Percentiles rank a stretch among this genome's conserved stretches.
Conservation (phyloP, 495 filamentous ascomycete genomes). For the Xylaria bambusicola region DNA sequence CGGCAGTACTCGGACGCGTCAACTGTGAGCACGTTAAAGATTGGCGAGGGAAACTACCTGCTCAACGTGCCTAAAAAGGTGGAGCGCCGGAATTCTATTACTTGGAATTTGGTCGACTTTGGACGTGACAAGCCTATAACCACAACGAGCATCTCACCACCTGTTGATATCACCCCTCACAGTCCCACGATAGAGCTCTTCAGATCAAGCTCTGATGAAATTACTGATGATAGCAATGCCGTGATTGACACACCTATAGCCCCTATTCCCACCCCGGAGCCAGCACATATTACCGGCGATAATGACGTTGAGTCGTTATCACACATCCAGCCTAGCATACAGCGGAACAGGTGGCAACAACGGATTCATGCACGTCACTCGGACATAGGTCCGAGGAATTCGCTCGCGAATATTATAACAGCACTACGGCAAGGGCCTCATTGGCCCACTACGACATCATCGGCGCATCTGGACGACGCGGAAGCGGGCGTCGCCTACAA, state of each 20-base stretch:
- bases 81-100: constrained; percentile 27
- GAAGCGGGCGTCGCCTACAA: background rate
- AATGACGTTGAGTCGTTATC: background rate
- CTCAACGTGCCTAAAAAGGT: constrained; percentile 1
- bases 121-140: constrained; percentile 18
- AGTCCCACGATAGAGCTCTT: constrained; percentile 15
- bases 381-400: background rate
- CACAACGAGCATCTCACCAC: background rate
- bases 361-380: background rate
- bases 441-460: too few species aligned
- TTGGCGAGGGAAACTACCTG: constrained; percentile 13
- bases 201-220: background rate
- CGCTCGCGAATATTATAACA: constrained; percentile 27
- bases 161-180: background rate
- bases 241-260: background rate
- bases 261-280: background rate
- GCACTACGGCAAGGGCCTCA: constrained; percentile 33
- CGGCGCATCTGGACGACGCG: too few species aligned
- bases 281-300: background rate
- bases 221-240: background rate
- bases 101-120: constrained; percentile 43
- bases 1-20: constrained; percentile 33
- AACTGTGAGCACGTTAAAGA: constrained; percentile 29
- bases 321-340: background rate
- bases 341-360: background rate